These are phyloP conservation scores for Cyberlindnera euphorbiae DNA, from an alignment of 805 yeast genomes.

Conservation along the genomic window DNA sequence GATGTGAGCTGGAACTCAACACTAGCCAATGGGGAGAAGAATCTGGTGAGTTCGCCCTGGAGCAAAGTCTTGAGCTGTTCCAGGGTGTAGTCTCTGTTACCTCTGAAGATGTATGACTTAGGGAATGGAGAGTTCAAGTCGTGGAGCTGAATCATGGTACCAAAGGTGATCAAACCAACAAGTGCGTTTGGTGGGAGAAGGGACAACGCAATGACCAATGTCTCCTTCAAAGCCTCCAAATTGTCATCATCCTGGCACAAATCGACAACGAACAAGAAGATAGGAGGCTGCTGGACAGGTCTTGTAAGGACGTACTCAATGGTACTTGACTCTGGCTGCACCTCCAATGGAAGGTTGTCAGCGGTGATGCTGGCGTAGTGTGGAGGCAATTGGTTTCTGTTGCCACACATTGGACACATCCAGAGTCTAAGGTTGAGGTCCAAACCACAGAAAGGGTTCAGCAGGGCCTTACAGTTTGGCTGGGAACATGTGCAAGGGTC, in stretches of 20 bases:
- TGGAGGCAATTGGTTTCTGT: slow-evolving; percentile 75
- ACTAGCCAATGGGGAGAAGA: slow-evolving; percentile 66
- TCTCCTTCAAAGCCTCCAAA: slow-evolving; percentile 75
- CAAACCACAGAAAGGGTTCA: slow-evolving; percentile 83
- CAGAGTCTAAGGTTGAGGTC: slow-evolving; percentile 73
- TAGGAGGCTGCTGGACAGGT: slow-evolving; percentile 80
- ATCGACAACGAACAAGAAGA: slow-evolving; percentile 82
- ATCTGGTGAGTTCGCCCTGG: slow-evolving; percentile 43
- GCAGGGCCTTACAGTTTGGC: slow-evolving; percentile 73
- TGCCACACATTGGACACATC: slow-evolving; percentile 80
- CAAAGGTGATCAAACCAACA: slow-evolving; percentile 83
- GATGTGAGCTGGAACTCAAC: slow-evolving; percentile 82
- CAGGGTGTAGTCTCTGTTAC: slow-evolving; percentile 72
- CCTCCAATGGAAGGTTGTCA: slow-evolving; percentile 77
- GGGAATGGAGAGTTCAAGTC: slow-evolving; percentile 68
- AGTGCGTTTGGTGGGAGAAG: slow-evolving; percentile 86
- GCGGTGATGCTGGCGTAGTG: slow-evolving; percentile 75
- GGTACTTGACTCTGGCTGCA: slow-evolving; percentile 62
- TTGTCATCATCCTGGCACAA: slow-evolving; percentile 88
- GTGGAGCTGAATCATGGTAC: slow-evolving; percentile 87
- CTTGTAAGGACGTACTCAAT: slow-evolving; percentile 81
- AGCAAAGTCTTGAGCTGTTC: slow-evolving; percentile 58
- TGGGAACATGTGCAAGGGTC: slow-evolving; percentile 80
- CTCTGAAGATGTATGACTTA: slow-evolving; percentile 80
- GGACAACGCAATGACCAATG: slow-evolving; percentile 68